Evolutionary conservation across 257 asterid genomes (phyloP), one percentile per base, ranked within the genome.

Genomic region (Solanum ahanhuiri): DNA sequence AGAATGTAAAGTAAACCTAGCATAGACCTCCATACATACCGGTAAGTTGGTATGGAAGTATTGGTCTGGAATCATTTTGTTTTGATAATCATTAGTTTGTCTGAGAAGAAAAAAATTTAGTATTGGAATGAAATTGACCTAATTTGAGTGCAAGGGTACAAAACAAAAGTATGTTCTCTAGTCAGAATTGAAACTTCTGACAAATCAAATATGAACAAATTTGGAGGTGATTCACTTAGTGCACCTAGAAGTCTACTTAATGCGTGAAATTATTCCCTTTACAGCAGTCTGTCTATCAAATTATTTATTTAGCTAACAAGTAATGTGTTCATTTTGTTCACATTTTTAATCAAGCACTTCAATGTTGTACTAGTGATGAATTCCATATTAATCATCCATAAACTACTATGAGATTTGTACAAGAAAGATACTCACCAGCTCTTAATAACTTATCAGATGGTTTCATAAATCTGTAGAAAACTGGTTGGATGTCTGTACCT

Each of bases 401-500:
- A 81, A 48, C 25, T 48, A 81, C 84, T 30, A 18, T 48, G 69
- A 81, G 67, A 58, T 48, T 23, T 81, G 67, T 48, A 18, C 17
- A 30, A 30, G 69, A 54, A 81, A 48, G 60, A 51, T 30, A 81
- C 43, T 81, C 67, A 48, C 84, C 9, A 51, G 69, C 30, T 48
- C 43, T 81, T 28, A 79, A 51, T 85, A 70, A 85, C 86, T 84
- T 43, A 28, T 28, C 66, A 73, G 70, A 85, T 67, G 51, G 67
- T 89, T 54, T 39, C 85, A 51, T 31, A 75, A 76, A 87, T 81
- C 67, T 85, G 87, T 71, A 90, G 89, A 87, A 75, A 85, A 86
- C 31, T 30, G 54, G 33, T 48, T 85, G 91, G 86, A 87, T 41
- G 91, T 48, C 89, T 2, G 94, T 93, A 85, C 96, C 96, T 57